A percentile compares a stretch with the other conserved stretches of the same genome.
These are phyloP conservation scores for Closterium sp. DNA, from an alignment of 139 green algal genomes.

Conservation along the genomic window DNA sequence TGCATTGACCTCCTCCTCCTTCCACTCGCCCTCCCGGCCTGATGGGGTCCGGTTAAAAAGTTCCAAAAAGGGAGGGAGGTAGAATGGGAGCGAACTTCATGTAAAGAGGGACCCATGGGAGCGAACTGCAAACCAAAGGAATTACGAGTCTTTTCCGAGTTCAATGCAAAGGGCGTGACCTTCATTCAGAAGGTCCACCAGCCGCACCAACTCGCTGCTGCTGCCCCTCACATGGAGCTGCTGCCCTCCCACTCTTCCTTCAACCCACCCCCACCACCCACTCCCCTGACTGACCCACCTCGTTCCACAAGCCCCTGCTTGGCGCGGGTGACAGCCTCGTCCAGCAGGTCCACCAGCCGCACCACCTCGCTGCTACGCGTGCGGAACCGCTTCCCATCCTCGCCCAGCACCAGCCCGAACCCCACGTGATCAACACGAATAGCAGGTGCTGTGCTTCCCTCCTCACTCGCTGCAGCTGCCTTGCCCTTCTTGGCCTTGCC, in stretches of 20 bases:
- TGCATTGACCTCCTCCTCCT: slow-evolving; percentile 66
- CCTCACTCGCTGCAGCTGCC: neutral
- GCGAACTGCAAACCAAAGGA: too few species aligned
- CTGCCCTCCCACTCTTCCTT: slow-evolving; percentile 50
- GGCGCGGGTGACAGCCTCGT: slow-evolving; percentile 74
- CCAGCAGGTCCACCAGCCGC: slow-evolving; percentile 90
- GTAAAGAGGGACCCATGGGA: too few species aligned
- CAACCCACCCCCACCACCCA: neutral
- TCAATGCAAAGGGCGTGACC: too few species aligned
- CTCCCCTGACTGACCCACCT: neutral
- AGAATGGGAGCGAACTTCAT: too few species aligned
- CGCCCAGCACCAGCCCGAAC: slow-evolving; percentile 94
- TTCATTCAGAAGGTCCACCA: slow-evolving; percentile 96
- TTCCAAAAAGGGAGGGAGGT: too few species aligned
- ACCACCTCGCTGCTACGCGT: slow-evolving; percentile 72
- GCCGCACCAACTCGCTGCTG: slow-evolving; percentile 70
- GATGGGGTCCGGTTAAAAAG: too few species aligned
- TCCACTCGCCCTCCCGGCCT: slow-evolving; percentile 36
- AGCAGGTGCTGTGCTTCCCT: neutral
- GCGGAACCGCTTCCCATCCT: slow-evolving; percentile 90
- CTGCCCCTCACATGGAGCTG: too few species aligned
- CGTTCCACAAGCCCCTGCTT: slow-evolving; percentile 26
- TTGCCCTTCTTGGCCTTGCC: neutral
- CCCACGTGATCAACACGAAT: slow-evolving; percentile 65
- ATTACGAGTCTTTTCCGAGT: too few species aligned